Evolutionary conservation across 2,329 filamentous ascomycete species (phyloP), one percentile per base, ranked within the genome.

Genomic region (Alternaria alternata): DNA sequence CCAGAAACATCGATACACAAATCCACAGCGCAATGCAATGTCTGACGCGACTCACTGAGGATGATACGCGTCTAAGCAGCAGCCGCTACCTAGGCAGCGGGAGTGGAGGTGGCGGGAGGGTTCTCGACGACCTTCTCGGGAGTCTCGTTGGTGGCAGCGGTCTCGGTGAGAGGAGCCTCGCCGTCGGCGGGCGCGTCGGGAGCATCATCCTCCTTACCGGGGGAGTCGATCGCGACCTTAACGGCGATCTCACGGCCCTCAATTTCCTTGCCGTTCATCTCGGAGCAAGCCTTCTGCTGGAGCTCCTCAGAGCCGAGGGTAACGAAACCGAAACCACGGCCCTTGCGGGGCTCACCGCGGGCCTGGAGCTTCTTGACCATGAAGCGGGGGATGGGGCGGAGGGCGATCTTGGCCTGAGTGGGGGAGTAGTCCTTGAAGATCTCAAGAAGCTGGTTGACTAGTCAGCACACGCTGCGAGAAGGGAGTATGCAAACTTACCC

Each of bases 291-390:
- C 91, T 97, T 97, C 84, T 96, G 89, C 87, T 99, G 95, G 76
- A 94, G 83, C 83, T 97, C 94, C 86, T 99, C 94, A 18, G 93
- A 96, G 66, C 91, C 91, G 64, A 99, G 90, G 63, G 93, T 98
- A 66, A 99, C 95, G 81, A 99, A 99, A 70, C 95, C 95, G 80
- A 99, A 99, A 70, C 95, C 95, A 85, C 95, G 95, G 64, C 95
- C 95, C 90, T 99, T 99, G 85, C 95, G 95, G 75, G 94, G 90
- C 85, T 99, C 95, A 78, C 94, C 94, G 79, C 95, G 94, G 76
- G 94, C 94, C 85, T 97, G 94, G 65, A 99, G 92, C 88, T 99
- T 99, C 91, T 97, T 97, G 84, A 99, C 95, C 95, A 99, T 99
- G 87, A 98, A 99, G 76, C 94, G 94, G 72, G 95, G 95, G 72